Percentiles rank a stretch among this genome's conserved stretches.
Conservation (phyloP, 495 filamentous ascomycete species). For the Neurospora sp. region DNA sequence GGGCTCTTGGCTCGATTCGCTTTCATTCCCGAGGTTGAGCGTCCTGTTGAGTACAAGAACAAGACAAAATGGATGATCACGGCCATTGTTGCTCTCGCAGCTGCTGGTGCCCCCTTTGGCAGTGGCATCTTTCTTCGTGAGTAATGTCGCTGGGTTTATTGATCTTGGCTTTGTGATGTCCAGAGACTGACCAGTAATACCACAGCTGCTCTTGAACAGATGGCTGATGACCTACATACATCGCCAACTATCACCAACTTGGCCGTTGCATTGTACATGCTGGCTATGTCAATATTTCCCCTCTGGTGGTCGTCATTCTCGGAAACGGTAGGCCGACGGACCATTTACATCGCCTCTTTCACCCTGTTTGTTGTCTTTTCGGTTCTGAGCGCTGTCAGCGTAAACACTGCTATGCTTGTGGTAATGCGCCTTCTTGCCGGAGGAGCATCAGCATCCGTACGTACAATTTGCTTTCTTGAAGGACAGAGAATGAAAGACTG, state of each 20-base stretch:
- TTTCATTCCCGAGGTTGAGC: constrained; percentile 72
- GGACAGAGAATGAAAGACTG: not conserved
- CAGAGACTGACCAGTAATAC: not conserved
- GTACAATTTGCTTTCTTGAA: not conserved
- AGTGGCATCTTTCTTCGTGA: constrained; percentile 76
- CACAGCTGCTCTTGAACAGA: constrained; percentile 60
- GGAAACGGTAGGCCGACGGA: constrained; percentile 70
- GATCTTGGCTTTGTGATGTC: not conserved
- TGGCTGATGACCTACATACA: constrained; percentile 54
- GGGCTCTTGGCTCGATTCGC: constrained; percentile 66
- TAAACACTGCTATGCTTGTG: constrained; percentile 75
- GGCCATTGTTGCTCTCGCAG: constrained; percentile 64
- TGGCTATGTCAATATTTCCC: constrained; percentile 82
- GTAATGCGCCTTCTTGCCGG: constrained; percentile 75
- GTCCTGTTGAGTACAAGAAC: constrained; percentile 61
- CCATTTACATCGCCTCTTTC: constrained; percentile 81
- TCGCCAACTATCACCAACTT: constrained; percentile 69
- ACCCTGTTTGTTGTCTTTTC: constrained; percentile 70
- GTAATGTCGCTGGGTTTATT: constrained; percentile 18
- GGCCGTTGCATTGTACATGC: constrained; percentile 81
- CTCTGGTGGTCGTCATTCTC: constrained; percentile 94
- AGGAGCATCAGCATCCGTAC: constrained; percentile 61
- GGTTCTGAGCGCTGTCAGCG: constrained; percentile 59
- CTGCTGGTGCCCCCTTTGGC: constrained; percentile 71
- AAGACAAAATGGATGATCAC: constrained; percentile 82